These are phyloP conservation scores for Boletus tomentosulus DNA, from an alignment of 768 basidiomycete genomes.

Conservation along the genomic window DNA sequence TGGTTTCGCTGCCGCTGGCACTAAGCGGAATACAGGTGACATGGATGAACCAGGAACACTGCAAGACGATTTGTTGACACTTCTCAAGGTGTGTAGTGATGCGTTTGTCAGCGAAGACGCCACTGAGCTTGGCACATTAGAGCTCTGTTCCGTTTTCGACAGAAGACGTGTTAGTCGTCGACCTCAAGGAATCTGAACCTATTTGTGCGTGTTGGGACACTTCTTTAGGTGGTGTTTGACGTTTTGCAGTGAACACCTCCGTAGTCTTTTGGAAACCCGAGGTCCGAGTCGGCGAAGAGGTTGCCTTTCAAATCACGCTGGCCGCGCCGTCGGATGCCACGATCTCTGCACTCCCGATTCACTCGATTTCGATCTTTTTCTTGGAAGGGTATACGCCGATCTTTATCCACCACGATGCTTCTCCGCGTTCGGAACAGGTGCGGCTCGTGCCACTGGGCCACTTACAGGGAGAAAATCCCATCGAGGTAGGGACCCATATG, in stretches of 20 bases:
- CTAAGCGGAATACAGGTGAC: slow-evolving; percentile 33
- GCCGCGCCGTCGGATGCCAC: slow-evolving; percentile 45
- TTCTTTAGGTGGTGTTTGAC: slow-evolving; percentile 3
- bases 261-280: slow-evolving; percentile 70
- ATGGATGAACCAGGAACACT: slow-evolving; percentile 47
- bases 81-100: slow-evolving; percentile 54
- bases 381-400: slow-evolving; percentile 46
- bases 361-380: slow-evolving; percentile 57
- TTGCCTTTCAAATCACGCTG: slow-evolving; percentile 74
- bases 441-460: slow-evolving; percentile 40
- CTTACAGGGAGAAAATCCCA: slow-evolving; percentile 36
- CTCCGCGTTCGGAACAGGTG: slow-evolving; percentile 11
- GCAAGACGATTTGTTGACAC: slow-evolving; percentile 68
- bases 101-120: neutral
- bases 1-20: neutral
- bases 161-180: slow-evolving; percentile 56
- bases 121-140: slow-evolving; percentile 34
- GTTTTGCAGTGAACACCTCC: slow-evolving; percentile 52
- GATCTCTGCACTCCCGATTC: slow-evolving; percentile 58
- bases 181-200: slow-evolving; percentile 58
- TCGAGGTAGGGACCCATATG: slow-evolving; percentile 40
- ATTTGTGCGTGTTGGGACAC: slow-evolving; percentile 47
- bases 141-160: slow-evolving; percentile 62
- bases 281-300: slow-evolving; percentile 54
- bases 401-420: slow-evolving; percentile 42